phyloP scores from a whole-genome alignment of 495 filamentous ascomycete genomes.

The Achaetomiella virescens region DNA sequence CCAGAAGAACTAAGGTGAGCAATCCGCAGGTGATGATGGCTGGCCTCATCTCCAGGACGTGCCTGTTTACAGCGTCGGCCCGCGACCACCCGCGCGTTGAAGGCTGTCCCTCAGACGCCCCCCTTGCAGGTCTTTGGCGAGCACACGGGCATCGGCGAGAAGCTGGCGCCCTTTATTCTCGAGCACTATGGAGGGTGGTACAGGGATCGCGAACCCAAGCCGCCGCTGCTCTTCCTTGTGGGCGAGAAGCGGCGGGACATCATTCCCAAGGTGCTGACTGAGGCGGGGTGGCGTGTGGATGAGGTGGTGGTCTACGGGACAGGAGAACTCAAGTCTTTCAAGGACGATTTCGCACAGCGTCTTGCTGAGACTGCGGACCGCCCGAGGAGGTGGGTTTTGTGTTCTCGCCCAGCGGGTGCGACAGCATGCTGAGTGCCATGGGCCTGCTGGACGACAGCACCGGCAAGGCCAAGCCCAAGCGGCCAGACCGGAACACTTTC shows the following conservation, averaged over 20 bases:
- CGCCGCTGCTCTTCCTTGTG: slow-evolving; percentile 74
- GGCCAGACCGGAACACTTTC: slow-evolving; percentile 38
- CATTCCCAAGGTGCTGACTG: slow-evolving; percentile 73
- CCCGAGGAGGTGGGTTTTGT: slow-evolving; percentile 73
- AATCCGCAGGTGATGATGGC: slow-evolving; percentile 21
- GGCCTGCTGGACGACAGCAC: slow-evolving; percentile 47
- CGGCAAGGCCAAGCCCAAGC: slow-evolving; percentile 35
- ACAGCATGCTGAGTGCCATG: slow-evolving; percentile 68
- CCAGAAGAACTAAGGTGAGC: slow-evolving; percentile 19
- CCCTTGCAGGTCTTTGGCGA: slow-evolving; percentile 60
- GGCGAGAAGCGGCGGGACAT: slow-evolving; percentile 82
- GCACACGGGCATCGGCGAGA: slow-evolving; percentile 75
- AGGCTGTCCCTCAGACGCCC: slow-evolving; percentile 45
- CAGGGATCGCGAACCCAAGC: slow-evolving; percentile 37
- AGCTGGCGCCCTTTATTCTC: slow-evolving; percentile 68
- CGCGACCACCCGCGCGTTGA: slow-evolving; percentile 71
- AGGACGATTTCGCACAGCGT: slow-evolving; percentile 50
- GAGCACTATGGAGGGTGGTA: slow-evolving; percentile 55
- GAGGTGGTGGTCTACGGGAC: slow-evolving; percentile 86
- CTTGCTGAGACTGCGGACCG: slow-evolving; percentile 37
- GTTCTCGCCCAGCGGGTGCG: slow-evolving; percentile 86
- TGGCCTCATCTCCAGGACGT: slow-evolving; percentile 48
- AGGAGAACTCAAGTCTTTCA: slow-evolving; percentile 68
- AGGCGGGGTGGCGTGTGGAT: slow-evolving; percentile 50
- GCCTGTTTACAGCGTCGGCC: slow-evolving; percentile 83